Percentiles rank a stretch among this genome's conserved stretches.
Evolutionary conservation across 2,329 filamentous ascomycete species (phyloP).

Genomic region (Balansia obtecta): DNA sequence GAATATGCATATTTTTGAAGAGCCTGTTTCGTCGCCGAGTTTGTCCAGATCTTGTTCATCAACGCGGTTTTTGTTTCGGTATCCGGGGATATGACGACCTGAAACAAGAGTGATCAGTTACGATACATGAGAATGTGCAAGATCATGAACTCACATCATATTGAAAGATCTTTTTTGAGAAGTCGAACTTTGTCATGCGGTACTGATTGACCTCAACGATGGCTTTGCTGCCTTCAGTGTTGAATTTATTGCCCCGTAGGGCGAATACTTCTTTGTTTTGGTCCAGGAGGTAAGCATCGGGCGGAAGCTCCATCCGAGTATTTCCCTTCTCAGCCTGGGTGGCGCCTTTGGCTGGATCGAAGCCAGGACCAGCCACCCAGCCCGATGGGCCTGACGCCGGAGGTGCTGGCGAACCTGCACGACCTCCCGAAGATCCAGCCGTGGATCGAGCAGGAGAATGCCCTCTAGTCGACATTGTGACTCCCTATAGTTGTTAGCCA

Average conservation of each 20-base stretch:
- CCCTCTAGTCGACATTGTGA: conserved; percentile 22
- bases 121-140: neutral
- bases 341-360: conserved; percentile 28
- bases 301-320: conserved; percentile 43
- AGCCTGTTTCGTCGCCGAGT: conserved; percentile 41
- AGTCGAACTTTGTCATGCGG: conserved; percentile 46
- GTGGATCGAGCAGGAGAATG: conserved; percentile 13
- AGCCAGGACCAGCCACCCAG: conserved; percentile 24
- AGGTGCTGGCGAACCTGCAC: neutral
- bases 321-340: conserved; percentile 21
- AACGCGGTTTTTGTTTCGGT: conserved; percentile 49
- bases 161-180: conserved; percentile 55
- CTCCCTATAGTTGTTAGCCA: neutral
- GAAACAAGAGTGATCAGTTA: neutral
- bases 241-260: conserved; percentile 31
- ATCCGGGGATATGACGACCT: conserved; percentile 56
- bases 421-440: conserved; percentile 1
- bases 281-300: conserved; percentile 38
- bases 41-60: conserved; percentile 66
- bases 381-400: conserved; percentile 7
- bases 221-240: conserved; percentile 42
- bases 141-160: conserved; percentile 58
- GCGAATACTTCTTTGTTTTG: conserved; percentile 22
- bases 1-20: conserved; percentile 34
- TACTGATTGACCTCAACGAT: conserved; percentile 61